Evolutionary conservation across 305 asterid species (phyloP).

Genomic region (Rubia occidens): DNA sequence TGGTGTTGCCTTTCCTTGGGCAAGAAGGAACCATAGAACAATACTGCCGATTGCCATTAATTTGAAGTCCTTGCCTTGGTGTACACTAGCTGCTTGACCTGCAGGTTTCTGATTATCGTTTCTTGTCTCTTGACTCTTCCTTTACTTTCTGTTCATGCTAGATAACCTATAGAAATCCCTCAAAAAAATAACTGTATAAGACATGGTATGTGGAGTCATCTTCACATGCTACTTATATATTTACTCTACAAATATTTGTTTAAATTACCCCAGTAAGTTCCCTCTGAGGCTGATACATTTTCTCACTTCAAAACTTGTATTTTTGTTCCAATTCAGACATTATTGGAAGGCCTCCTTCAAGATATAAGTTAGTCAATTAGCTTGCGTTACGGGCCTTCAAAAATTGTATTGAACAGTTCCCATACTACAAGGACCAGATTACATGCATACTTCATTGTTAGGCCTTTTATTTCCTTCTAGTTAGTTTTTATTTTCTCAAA

Average conservation of each 20-base stretch:
- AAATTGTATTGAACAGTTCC: neutral
- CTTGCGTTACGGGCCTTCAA: neutral
- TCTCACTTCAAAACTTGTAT: slow-evolving; percentile 1
- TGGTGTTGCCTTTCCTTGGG: slow-evolving; percentile 12
- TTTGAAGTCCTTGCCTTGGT: slow-evolving; percentile 10
- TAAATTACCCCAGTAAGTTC: neutral
- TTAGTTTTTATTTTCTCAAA: neutral
- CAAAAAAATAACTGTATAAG: neutral
- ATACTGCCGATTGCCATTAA: slow-evolving; percentile 7
- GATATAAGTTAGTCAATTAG: neutral
- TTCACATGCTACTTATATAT: neutral
- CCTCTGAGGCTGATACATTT: neutral
- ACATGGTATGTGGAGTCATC: neutral
- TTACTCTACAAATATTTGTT: neutral
- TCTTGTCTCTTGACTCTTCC: neutral
- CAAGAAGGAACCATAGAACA: slow-evolving; percentile 4
- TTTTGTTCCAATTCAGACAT: neutral
- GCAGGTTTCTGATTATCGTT: neutral
- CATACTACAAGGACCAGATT: neutral
- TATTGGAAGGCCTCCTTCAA: neutral
- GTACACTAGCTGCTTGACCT: neutral
- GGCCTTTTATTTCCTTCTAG: neutral
- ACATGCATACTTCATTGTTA: neutral
- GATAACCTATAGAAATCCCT: neutral
- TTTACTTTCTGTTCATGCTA: neutral